Conservation (phyloP, 352 stramenopile genomes). For the Phytophthora palmivora region DNA sequence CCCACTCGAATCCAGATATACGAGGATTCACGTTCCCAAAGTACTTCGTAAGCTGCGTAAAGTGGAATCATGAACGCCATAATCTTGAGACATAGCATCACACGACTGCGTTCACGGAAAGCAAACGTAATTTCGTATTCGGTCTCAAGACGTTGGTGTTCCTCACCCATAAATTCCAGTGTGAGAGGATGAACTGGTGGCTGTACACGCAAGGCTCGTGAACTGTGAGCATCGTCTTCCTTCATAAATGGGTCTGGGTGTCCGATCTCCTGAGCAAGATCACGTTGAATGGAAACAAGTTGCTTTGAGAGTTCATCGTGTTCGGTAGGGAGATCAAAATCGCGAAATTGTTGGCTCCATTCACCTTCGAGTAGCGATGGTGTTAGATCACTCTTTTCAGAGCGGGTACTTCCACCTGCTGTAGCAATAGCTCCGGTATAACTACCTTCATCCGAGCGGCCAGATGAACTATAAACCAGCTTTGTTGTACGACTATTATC, state of each 20-base stretch:
- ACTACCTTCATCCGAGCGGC: constrained; percentile 43
- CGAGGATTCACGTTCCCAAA: constrained; percentile 63
- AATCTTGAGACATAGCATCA: constrained; percentile 79
- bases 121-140: constrained; percentile 84
- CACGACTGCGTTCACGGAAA: constrained; percentile 65
- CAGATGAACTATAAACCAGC: constrained; percentile 39
- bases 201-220: constrained; percentile 65
- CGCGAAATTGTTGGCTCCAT: constrained; percentile 83
- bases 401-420: constrained; percentile 22
- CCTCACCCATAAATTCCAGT: constrained; percentile 86
- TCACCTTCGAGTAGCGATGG: constrained; percentile 70
- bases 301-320: constrained; percentile 86
- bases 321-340: constrained; percentile 80
- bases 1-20: constrained; percentile 71
- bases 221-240: constrained; percentile 77
- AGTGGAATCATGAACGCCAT: constrained; percentile 73
- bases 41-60: constrained; percentile 77
- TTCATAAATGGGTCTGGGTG: constrained; percentile 63
- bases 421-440: constrained; percentile 13
- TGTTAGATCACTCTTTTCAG: constrained; percentile 46
- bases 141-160: constrained; percentile 76
- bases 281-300: constrained; percentile 66
- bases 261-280: constrained; percentile 80
- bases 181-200: constrained; percentile 79
- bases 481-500: constrained; percentile 24